Base-by-base conservation (phyloP, 441 rosid genomes). In the Arabidopsis hybrid region DNA sequence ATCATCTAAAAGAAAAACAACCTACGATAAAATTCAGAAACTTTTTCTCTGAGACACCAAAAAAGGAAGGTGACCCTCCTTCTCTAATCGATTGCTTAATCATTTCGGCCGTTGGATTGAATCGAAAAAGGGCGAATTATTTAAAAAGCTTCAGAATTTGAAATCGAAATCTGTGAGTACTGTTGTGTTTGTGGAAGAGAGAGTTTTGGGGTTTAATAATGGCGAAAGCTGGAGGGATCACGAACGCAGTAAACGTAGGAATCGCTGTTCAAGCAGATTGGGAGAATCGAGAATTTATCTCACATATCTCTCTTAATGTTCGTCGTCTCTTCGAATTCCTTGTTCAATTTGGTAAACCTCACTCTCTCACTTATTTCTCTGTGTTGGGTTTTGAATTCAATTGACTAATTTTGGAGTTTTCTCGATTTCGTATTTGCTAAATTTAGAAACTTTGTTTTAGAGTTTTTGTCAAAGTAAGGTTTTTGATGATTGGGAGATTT, bases 281-380 rank as follows among this genome's bases (percentile, higher is more conserved):
- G 99, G 99, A 93, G 79, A 96, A 93, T 83, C 89, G 98, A 59
- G 99, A 96, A 72, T 96, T 96, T 72, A 91, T 96, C 65, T 96
- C 99, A 71, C 92, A 93, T 72, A 89, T 93, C 71, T 91, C 97
- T 78, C 99, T 90, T 78, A 96, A 93, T 76, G 91, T 96, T 72
- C 97, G 97, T 77, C 98, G 99, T 76, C 99, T 96, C 82, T 93
- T 96, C 81, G 98, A 96, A 29, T 96, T 96, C 84, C 98, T 93
- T 71, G 80, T 90, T 78, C 99, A 93, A 78, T 96, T 93, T 76
- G 99, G 99, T 95, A 83, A 46, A 13, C 0, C n/a, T 9, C 26
- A 8, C 16, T 47, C 13, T 8, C 8, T 43, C 17, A 3, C 4
- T 53, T 1, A 21, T 53, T 7, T 65, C 39, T 71, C 46, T 18